Evolutionary conservation across 768 basidiomycete species (phyloP), one percentile per base, ranked within the genome.

Genomic region (Collybiopsis luxurians): DNA sequence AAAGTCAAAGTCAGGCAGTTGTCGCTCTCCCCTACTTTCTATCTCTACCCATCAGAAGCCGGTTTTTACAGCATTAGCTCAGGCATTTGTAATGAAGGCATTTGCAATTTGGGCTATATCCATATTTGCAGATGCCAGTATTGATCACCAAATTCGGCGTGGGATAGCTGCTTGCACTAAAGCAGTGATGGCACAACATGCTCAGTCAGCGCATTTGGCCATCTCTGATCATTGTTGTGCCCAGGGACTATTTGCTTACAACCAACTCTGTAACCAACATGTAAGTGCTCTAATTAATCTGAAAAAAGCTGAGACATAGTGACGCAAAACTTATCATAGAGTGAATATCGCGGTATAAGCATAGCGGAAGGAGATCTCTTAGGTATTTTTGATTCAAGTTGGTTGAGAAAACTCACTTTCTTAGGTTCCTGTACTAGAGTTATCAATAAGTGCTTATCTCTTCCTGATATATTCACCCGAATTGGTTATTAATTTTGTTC

Each of bases 161-260:
- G 61, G 60, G 2, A 61, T 71, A 11, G n/a, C 69, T 12, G 45
- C 44, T n/a, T 57, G 60, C 17, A 69, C 68, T 39, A 60, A 57
- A 7, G 58, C 65, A 10, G n/a, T n/a, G n/a, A 28, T 49, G 36
- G 44, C 63, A 12, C 59, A 62, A 19, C 43, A 64, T 10, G 38
- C 56, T 2, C 67, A 64, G 43, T 30, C 60, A 1, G 48, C 63
- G 0, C 42, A 51, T 23, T 31, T 68, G 3, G 39, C 56, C 9
- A 30, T 72, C 5, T 56, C 59, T 19, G 77, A 79, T 30, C 68
- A 76, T n/a, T 75, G 74, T 50, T 77, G 78, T 10, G 77, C 77
- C 1, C 77, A 77, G 61, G 77, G 78, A 0, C 62, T 79, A 0
- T 76, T 75, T 30, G 69, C 62, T 11, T 52, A 63, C 54, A 79